Evolutionary conservation across 1,284 basidiomycete genomes (phyloP), one percentile per base, ranked within the genome.

Genomic region (Bjerkandera adusta): DNA sequence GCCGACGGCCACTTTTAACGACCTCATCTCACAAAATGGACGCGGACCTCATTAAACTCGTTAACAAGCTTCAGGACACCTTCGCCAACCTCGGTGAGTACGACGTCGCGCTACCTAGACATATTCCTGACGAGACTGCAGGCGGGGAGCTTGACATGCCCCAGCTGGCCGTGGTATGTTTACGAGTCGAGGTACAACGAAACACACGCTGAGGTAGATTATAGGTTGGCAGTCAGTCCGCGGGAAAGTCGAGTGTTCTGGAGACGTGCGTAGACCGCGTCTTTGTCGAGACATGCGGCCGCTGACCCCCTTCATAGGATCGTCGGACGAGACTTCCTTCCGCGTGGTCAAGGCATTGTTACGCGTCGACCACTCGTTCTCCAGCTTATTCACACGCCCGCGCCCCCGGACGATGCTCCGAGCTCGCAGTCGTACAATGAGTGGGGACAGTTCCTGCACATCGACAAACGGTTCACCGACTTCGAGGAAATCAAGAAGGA

Each of bases 401-500:
- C 74, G 29, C 73, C 78, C 16, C 67, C 73, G 6, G 32, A 55
- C 30, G 66, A 75, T 21, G 26, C 50, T 5, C 32, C 48, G 3
- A 52, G 59, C 35, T 51, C 71, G 50, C 65, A 70, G 10, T 61
- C 75, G 27, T 75, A 77, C 54, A 82, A 81, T 21, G 94, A 96
- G 75, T 98, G 95, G 82, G 96, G 84, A 43, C 96, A 99, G 68
- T 99, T 99, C 68, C 77, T 98, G 25, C 96, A 99, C 68, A 77
- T 96, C 53, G 94, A 98, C 77, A 92, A 92, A 65, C 83, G 90
- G 41, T 98, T 96, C 69, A 95, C 92, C 37, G 95, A 98, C 64
- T 98, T 97, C 64, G 76, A 80, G 45, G 95, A 98, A 59, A 90
- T 99, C 56, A 79, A 94, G 30, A 88, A 88, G 56, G 97, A 99